These are phyloP conservation scores for Trichophyton schoenleinii DNA, from an alignment of 2,329 filamentous ascomycete genomes.

Conservation along the genomic window DNA sequence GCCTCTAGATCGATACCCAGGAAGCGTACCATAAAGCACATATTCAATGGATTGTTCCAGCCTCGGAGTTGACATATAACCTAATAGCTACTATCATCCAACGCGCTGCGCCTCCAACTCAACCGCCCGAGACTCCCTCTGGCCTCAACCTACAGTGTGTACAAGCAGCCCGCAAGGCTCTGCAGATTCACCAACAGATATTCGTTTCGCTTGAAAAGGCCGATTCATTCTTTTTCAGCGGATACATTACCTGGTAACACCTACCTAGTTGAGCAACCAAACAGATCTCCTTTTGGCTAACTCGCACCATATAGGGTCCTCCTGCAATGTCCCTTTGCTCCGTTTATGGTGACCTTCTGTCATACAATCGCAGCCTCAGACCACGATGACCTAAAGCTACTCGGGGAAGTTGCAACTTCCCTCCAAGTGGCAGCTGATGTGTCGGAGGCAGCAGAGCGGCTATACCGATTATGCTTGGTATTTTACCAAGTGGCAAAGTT, in stretches of 20 bases:
- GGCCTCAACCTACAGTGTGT: conserved; percentile 28
- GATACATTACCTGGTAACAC: conserved; percentile 27
- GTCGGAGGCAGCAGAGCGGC: conserved; percentile 48
- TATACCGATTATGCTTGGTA: conserved; percentile 50
- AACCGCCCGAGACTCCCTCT: conserved; percentile 16
- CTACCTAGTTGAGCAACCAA: background rate
- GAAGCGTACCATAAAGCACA: conserved; percentile 16
- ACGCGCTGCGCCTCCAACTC: conserved; percentile 26
- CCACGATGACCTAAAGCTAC: conserved; percentile 40
- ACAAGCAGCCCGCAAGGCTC: conserved; percentile 24
- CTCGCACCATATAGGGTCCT: conserved; percentile 21
- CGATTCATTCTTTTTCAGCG: conserved; percentile 19
- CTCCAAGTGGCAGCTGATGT: conserved; percentile 40
- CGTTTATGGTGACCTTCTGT: conserved; percentile 39
- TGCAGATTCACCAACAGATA: conserved; percentile 24
- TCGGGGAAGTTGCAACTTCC: conserved; percentile 46
- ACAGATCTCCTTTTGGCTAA: background rate
- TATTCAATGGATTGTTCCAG: conserved; percentile 19
- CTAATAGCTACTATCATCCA: conserved; percentile 30
- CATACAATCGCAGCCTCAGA: conserved; percentile 41
- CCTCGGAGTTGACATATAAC: conserved; percentile 26
- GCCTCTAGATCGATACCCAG: conserved; percentile 11
- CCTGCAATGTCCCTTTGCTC: conserved; percentile 37
- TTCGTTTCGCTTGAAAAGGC: conserved; percentile 19
- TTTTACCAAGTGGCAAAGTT: conserved; percentile 49